Evolutionary conservation across 2,329 filamentous ascomycete species (phyloP).

Genomic region (Trichoderma endophyticum): DNA sequence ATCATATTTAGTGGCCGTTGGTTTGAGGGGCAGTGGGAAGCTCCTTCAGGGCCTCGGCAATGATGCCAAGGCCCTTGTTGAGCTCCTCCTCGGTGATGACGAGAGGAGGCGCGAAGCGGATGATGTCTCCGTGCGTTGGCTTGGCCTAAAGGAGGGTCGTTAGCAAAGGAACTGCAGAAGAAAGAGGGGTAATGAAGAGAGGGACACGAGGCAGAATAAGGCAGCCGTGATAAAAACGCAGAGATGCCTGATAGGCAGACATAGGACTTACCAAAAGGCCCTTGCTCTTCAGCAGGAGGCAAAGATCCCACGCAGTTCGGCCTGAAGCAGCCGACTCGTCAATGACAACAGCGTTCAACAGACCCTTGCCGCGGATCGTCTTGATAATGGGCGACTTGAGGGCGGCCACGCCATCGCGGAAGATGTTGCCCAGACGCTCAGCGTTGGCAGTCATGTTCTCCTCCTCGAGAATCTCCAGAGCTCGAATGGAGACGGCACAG

Average conservation of each 20-base stretch:
- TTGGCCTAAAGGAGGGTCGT: constrained; percentile 64
- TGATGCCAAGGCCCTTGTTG: constrained; percentile 70
- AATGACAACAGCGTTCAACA: constrained; percentile 94
- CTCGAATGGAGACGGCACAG: constrained; percentile 91
- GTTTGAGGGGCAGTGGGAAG: constrained; percentile 59
- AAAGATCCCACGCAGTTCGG: constrained; percentile 92
- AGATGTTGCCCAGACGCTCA: constrained; percentile 74
- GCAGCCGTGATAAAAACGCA: neutral
- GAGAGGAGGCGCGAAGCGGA: constrained; percentile 91
- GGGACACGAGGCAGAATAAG: neutral
- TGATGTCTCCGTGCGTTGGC: constrained; percentile 98
- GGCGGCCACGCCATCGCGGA: constrained; percentile 73
- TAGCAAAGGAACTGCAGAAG: neutral
- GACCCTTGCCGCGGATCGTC: constrained; percentile 82
- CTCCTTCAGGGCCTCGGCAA: constrained; percentile 77
- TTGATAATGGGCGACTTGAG: constrained; percentile 79
- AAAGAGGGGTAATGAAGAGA: constrained; percentile 4
- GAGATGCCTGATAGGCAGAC: constrained; percentile 7
- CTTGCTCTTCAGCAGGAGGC: constrained; percentile 92
- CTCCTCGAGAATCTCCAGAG: constrained; percentile 89
- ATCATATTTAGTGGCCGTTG: constrained; percentile 33
- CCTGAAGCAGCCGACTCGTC: constrained; percentile 84
- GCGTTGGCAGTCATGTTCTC: constrained; percentile 83
- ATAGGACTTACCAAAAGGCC: constrained; percentile 72
- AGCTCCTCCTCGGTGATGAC: constrained; percentile 91